Evolutionary conservation across 768 basidiomycete species (phyloP).

Genomic region (Macrolepiota dolichaula): DNA sequence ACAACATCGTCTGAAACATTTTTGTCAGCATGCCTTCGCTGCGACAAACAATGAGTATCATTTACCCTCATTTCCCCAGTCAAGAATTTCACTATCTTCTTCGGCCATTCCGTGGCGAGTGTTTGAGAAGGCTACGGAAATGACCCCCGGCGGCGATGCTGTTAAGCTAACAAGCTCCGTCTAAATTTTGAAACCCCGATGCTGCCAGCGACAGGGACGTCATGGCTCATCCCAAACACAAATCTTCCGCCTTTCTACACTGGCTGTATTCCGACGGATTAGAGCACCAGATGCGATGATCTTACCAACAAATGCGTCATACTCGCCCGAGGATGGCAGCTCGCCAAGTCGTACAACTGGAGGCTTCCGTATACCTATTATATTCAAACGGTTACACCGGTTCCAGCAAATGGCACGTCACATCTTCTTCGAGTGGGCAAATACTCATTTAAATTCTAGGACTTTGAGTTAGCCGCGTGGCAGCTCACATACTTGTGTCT

Average conservation of each 20-base stretch:
- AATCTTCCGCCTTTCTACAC: conserved; percentile 18
- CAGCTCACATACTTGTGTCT: conserved; percentile 92
- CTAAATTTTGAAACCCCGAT: conserved; percentile 20
- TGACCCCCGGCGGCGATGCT: conserved; percentile 5
- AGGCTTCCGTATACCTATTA: conserved; percentile 51
- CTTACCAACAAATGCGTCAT: conserved; percentile 36
- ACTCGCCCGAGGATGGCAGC: conserved; percentile 37
- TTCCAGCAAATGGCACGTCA: conserved; percentile 81
- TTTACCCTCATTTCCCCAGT: conserved; percentile 59
- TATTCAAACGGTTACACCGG: conserved; percentile 75
- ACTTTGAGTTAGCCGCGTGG: conserved; percentile 96
- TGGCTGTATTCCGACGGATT: conserved; percentile 37
- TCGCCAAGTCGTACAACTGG: conserved; percentile 11
- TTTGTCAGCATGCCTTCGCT: conserved; percentile 31
- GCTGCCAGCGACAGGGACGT: neutral
- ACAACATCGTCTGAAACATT: conserved; percentile 58
- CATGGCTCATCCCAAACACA: conserved; percentile 9
- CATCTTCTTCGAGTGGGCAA: conserved; percentile 1
- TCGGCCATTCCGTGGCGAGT: conserved; percentile 46
- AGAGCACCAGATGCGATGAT: conserved; percentile 33
- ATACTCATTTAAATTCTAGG: conserved; percentile 41
- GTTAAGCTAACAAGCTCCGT: conserved; percentile 20
- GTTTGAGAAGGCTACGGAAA: conserved; percentile 18
- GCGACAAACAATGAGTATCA: conserved; percentile 24
- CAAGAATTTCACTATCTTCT: conserved; percentile 66